Evolutionary conservation across 192 early-diverging fungal genomes (phyloP), one percentile per base, ranked within the genome.

Genomic region (Phlyctochytrium bullatum): DNA sequence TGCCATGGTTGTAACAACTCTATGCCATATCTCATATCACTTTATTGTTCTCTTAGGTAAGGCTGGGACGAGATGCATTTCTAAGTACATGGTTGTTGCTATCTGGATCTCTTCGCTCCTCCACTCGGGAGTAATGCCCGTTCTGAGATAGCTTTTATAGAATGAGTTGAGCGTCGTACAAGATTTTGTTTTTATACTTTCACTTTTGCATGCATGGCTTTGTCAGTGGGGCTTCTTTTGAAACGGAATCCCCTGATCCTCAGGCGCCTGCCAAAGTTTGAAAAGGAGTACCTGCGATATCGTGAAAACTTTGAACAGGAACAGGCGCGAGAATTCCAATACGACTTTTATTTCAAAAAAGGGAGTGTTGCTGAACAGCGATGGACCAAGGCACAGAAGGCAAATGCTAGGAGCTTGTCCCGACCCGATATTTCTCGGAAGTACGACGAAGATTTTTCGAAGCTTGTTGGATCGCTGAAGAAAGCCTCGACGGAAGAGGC

Each of bases 321-420:
- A 24, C 74, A 78, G 57, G 72, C 88, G 6, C 63, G 81, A 0
- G 76, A 80, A 1, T 86, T 90, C 69, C 74, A 88, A 12, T 62
- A 77, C 14, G 85, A 85, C 12, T 92, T 92, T 57, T 90, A 90
- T 72, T 90, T 90, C 72, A 90, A 90, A 72, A 89, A 89, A 74
- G 90, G 90, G 20, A 83, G 81, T 16, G 67, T 85, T n/a, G 86
- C 84, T 25, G 90, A 92, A 68, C 71, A 80, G 61, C 76, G 79
- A 2, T 88, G 84, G 81, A 74, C 83, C 34, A 69, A 60, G 2
- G 72, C 69, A 2, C 74, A 73, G 59, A 59, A 70, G 51, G 30
- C 36, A 3, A 52, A 35, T 0, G 61, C 14, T 6, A 23, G 24
- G 1, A 59, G 10, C 14, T 4, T 12, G 10, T 23, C 10, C 14